These are phyloP conservation scores for Debaryomyces udenii DNA, from an alignment of 1,139 yeast species.

Conservation along the genomic window DNA sequence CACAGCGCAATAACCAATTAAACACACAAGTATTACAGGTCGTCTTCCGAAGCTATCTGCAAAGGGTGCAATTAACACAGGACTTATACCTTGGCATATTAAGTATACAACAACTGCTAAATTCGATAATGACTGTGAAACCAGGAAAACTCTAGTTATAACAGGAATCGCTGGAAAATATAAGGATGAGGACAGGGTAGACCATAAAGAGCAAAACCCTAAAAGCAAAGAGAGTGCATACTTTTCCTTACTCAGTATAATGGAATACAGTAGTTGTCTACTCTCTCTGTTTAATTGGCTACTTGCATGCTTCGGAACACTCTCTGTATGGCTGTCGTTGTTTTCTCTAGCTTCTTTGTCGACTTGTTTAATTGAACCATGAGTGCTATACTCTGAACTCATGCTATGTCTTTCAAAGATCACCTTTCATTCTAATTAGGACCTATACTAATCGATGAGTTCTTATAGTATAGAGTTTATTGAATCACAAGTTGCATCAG, in stretches of 20 bases:
- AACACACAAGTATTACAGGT: slow-evolving; percentile 59
- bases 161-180: slow-evolving; percentile 72
- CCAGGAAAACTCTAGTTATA: slow-evolving; percentile 52
- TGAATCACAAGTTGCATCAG: no score
- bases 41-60: slow-evolving; percentile 73
- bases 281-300: slow-evolving; percentile 6
- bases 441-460: not conserved
- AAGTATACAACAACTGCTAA: slow-evolving; percentile 72
- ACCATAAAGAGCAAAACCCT: slow-evolving; percentile 49
- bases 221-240: slow-evolving; percentile 24
- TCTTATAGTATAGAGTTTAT: not conserved
- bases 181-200: slow-evolving; percentile 69
- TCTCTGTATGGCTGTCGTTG: no score
- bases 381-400: not conserved
- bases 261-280: slow-evolving; percentile 16
- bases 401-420: not conserved
- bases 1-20: slow-evolving; percentile 15
- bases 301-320: no score
- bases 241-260: slow-evolving; percentile 21
- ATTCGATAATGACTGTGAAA: slow-evolving; percentile 59
- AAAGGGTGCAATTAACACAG: slow-evolving; percentile 63
- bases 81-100: slow-evolving; percentile 69
- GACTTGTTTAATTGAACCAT: not conserved
- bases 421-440: not conserved
- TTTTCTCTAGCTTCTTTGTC: no score